Evolutionary conservation across 352 stramenopile genomes (phyloP), one percentile per base, ranked within the genome.

Genomic region (Phytophthora multivora): DNA sequence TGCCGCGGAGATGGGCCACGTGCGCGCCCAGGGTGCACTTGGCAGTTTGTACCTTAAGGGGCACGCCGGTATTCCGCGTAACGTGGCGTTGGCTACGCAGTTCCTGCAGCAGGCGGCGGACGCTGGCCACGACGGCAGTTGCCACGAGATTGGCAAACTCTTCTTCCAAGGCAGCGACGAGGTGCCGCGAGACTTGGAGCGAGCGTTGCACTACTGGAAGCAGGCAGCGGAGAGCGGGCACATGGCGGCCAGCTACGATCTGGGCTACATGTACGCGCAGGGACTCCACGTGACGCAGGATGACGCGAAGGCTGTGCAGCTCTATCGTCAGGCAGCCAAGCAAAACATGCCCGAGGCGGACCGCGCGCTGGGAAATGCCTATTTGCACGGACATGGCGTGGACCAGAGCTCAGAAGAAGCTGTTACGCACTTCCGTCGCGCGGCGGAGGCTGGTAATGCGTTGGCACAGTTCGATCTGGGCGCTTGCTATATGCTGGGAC

Each of bases 401-500:
- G 47, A 59, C 1, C 31, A 65, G 13, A 63, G 82, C 55, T 61
- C 61, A 0, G 45, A 67, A 33, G 68, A 75, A 16, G 86, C 83
- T 2, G 73, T 77, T 6, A 47, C 51, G n/a, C 75, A 88, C 59
- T 90, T 93, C 47, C 77, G 73, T 12, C 69, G 64, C 2, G 86
- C 86, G 9, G 86, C 86, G 8, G 80, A 89, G 28, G 73, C 74
- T 33, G 83, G 86, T 15, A 68, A 88, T 33, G 66, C 77, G 8
- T 51, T 64, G 21, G 85, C 86, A 19, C 83, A 92, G 60, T 95
- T 95, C 61, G 82, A 93, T 58, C 43, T 95, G 0, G 86, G 83
- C n/a, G 84, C 83, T 28, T 93, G 84, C 60, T 91, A 82, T 51
- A 80, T 90, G 71, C 69, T 95, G 26, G 86, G 80, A n/a, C 80